Evolutionary conservation across 805 yeast genomes (phyloP), one percentile per base, ranked within the genome.

Genomic region (Schwanniomyces occidentalis): DNA sequence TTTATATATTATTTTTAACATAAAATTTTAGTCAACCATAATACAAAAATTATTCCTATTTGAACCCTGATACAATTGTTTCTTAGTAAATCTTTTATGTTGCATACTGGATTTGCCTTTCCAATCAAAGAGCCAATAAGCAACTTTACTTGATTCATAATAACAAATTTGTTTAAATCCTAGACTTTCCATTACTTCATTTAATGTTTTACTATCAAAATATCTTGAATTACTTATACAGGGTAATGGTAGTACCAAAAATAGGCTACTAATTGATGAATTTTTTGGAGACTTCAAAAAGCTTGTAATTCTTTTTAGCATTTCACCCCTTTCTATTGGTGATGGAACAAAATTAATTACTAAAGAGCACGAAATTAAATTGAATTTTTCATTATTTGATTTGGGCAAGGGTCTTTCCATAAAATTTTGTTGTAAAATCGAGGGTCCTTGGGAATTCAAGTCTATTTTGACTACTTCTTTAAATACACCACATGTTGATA

Each of bases 321-420:
- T 91, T 4, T 73, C 75, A 2, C 97, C 97, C 34, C 99, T 63
- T 9, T 63, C 74, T 6, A 48, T 49, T 0, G 90, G 78, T 1
- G 77, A 76, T 0, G 96, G 86, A 1, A 91, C 96, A 60, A 86
- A 91, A 54, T 91, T 91, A 9, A 91, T 65, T 24, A 91, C 99
- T 36, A 91, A 58, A 0, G 96, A 87, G 42, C 95, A 83, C 6
- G 95, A 86, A 0, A 91, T 65, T 17, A 87, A 49, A 43, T 82
- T 72, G 53, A 81, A 90, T 36, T 55, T 68, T 6, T 76, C 81
- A 0, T 45, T 37, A 0, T 62, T 66, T 3, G 37, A 16, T 5
- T 25, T 36, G 0, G 95, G 95, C 5, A 74, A 42, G 4, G 82
- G 84, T 37, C 90, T 62, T 27, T 81, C 69, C 90, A 90, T 84